These are phyloP conservation scores for Ogataea naganishii DNA, from an alignment of 805 yeast genomes.

Conservation along the genomic window DNA sequence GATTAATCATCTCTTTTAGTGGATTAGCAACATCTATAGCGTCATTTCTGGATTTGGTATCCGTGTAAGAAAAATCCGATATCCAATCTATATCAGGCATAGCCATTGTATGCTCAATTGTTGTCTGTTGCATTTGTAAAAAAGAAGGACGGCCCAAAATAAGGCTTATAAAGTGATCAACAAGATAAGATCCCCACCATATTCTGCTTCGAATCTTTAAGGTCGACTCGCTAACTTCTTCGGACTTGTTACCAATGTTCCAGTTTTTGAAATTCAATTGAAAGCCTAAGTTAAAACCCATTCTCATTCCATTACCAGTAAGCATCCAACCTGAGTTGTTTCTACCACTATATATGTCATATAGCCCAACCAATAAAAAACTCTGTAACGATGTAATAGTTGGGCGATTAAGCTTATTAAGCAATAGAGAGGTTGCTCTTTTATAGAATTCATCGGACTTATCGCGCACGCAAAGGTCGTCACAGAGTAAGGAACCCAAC, in stretches of 20 bases:
- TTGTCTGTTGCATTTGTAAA: slow-evolving; percentile 46
- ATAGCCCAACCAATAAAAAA: slow-evolving; percentile 47
- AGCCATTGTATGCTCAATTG: slow-evolving; percentile 50
- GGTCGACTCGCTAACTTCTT: slow-evolving; percentile 37
- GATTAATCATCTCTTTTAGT: slow-evolving; percentile 30
- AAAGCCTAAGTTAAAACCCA: slow-evolving; percentile 59
- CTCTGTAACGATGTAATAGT: slow-evolving; percentile 52
- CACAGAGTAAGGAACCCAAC: slow-evolving; percentile 44
- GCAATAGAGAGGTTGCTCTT: slow-evolving; percentile 33
- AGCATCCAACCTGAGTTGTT: slow-evolving; percentile 57
- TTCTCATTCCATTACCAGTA: slow-evolving; percentile 52
- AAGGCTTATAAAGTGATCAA: slow-evolving; percentile 55
- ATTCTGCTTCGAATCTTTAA: slow-evolving; percentile 49
- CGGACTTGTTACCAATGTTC: slow-evolving; percentile 28
- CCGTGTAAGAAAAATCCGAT: slow-evolving; percentile 42
- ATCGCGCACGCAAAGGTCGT: slow-evolving; percentile 29
- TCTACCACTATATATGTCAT: slow-evolving; percentile 52
- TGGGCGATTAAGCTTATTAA: slow-evolving; percentile 33
- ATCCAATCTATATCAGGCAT: slow-evolving; percentile 57
- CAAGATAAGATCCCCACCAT: slow-evolving; percentile 60
- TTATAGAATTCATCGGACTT: slow-evolving; percentile 37
- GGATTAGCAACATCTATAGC: slow-evolving; percentile 33
- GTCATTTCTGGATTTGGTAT: slow-evolving; percentile 9
- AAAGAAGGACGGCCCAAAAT: slow-evolving; percentile 51
- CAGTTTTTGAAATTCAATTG: slow-evolving; percentile 55